These are phyloP conservation scores for Parietichytrium sp. DNA, from an alignment of 108 stramenopile species.

Conservation along the genomic window DNA sequence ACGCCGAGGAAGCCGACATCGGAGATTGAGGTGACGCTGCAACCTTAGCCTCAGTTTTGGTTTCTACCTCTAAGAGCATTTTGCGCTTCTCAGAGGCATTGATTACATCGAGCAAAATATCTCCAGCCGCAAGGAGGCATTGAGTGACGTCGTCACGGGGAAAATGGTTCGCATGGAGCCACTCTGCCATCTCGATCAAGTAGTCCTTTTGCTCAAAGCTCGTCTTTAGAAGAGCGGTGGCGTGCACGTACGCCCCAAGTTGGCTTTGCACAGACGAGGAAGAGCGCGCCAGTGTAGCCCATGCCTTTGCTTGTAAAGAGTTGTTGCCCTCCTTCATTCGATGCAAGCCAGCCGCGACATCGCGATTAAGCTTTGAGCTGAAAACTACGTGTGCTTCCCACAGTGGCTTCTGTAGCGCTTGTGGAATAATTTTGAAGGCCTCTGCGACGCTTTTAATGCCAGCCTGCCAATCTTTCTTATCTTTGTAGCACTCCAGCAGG, in stretches of 20 bases:
- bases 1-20: background rate
- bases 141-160: background rate
- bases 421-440: background rate
- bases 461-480: constrained; percentile 3
- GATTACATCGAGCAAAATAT: background rate
- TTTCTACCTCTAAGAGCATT: background rate
- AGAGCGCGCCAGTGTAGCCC: constrained; percentile 53
- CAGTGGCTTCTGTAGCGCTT: constrained; percentile 23
- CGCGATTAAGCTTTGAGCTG: constrained; percentile 47
- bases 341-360: constrained; percentile 42
- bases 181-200: constrained; percentile 59
- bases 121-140: background rate
- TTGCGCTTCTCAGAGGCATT: constrained; percentile 1
- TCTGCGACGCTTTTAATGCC: constrained; percentile 25
- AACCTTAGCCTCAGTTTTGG: background rate
- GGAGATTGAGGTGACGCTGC: constrained; percentile 27
- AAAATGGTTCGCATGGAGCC: constrained; percentile 41
- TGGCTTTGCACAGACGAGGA: constrained; percentile 52
- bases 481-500: constrained; percentile 48
- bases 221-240: constrained; percentile 42
- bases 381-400: constrained; percentile 58
- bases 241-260: constrained; percentile 50
- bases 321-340: constrained; percentile 53
- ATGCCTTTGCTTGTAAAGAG: constrained; percentile 49
- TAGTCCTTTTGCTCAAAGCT: constrained; percentile 54